These are phyloP conservation scores for Annona cherimola DNA, from an alignment of 164 flowering plant genomes.

Conservation along the genomic window DNA sequence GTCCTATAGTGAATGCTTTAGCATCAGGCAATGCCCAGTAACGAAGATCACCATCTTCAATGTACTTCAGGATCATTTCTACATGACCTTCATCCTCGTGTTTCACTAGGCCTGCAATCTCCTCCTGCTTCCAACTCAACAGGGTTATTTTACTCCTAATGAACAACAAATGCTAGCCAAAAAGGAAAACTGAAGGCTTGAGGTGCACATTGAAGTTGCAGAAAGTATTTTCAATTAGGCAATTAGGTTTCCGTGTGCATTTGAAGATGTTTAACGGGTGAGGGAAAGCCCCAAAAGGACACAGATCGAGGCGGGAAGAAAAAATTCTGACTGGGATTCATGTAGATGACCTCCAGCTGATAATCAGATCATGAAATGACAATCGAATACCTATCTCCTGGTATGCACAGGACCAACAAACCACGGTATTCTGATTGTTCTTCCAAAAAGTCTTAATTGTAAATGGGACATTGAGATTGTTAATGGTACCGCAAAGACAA, in stretches of 20 bases:
- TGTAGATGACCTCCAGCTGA: too few species aligned
- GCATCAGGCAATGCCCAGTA: constrained; percentile 53
- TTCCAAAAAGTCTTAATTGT: too few species aligned
- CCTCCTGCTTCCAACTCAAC: constrained; percentile 27
- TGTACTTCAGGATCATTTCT: constrained; percentile 49
- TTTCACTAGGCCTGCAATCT: constrained; percentile 30
- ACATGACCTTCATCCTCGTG: constrained; percentile 39
- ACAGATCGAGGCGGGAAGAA: too few species aligned
- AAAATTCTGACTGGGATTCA: too few species aligned
- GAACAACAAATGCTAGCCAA: background rate
- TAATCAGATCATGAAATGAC: too few species aligned
- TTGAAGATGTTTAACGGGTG: too few species aligned
- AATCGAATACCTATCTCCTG: too few species aligned
- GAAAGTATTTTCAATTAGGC: background rate
- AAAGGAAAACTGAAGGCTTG: background rate
- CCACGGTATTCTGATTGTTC: too few species aligned
- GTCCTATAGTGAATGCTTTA: constrained; percentile 55
- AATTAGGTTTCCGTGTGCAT: background rate
- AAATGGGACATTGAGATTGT: too few species aligned
- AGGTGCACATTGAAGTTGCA: background rate
- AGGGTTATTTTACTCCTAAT: background rate
- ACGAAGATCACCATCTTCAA: constrained; percentile 79
- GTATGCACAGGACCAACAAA: too few species aligned
- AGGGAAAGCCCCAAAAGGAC: too few species aligned
- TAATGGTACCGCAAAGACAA: too few species aligned